These are phyloP conservation scores for Beauveria varroae DNA, from an alignment of 2,329 filamentous ascomycete species.

Conservation along the genomic window DNA sequence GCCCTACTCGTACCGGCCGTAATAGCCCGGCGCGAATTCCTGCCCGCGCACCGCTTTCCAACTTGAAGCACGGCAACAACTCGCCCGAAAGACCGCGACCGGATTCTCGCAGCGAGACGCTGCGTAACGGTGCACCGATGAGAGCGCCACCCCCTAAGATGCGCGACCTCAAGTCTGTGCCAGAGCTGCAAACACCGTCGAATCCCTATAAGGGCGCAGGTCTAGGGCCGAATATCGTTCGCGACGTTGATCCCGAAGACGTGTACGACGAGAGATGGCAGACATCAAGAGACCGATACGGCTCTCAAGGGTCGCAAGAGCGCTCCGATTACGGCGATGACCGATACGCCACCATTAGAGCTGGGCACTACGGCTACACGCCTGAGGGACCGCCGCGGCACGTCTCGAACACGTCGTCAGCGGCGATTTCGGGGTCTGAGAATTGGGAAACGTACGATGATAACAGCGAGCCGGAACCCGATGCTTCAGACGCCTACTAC, in stretches of 20 bases:
- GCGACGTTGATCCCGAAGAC: constrained; percentile 67
- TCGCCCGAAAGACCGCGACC: constrained; percentile 65
- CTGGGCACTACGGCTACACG: constrained; percentile 28
- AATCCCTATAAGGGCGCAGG: constrained; percentile 42
- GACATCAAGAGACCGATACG: constrained; percentile 26
- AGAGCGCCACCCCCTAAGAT: constrained; percentile 82
- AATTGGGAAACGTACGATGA: constrained; percentile 98
- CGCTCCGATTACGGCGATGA: constrained; percentile 29
- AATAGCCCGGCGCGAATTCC: constrained; percentile 50
- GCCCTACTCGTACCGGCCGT: constrained; percentile 22
- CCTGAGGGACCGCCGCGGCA: constrained; percentile 47
- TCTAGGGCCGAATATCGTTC: constrained; percentile 48
- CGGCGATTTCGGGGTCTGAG: constrained; percentile 72
- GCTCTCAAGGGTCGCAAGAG: constrained; percentile 32
- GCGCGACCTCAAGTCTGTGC: constrained; percentile 61
- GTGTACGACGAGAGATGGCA: constrained; percentile 64
- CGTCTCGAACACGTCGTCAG: constrained; percentile 62
- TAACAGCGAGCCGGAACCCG: constrained; percentile 65
- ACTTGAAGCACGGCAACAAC: constrained; percentile 64
- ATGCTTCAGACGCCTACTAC: constrained; percentile 72
- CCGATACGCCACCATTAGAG: constrained; percentile 34
- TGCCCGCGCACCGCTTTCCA: constrained; percentile 60
- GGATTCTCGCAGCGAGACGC: constrained; percentile 35
- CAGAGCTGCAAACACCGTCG: constrained; percentile 42
- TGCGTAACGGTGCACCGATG: constrained; percentile 48